Conservation (phyloP, 495 filamentous ascomycete genomes). For the Neohortaea acidophila region DNA sequence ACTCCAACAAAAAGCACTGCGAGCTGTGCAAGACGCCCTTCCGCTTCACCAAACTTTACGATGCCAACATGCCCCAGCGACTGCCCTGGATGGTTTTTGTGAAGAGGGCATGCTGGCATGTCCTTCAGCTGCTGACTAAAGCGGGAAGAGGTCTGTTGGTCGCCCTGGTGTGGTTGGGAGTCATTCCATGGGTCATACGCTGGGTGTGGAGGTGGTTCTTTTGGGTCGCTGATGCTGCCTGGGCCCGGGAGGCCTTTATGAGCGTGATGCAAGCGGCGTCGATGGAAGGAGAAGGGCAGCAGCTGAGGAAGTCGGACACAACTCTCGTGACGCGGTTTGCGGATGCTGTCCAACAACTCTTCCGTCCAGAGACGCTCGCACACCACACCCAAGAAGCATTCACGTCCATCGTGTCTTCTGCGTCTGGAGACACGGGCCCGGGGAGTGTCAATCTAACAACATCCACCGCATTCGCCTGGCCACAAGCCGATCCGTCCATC, state of each 20-base stretch:
- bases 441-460: neutral
- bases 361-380: neutral
- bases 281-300: neutral
- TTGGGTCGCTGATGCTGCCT: slow-evolving; percentile 88
- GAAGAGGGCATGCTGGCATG: slow-evolving; percentile 56
- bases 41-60: slow-evolving; percentile 93
- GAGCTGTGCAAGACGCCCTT: slow-evolving; percentile 98
- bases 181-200: slow-evolving; percentile 81
- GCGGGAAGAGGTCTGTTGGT: slow-evolving; percentile 70
- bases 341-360: neutral
- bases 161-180: slow-evolving; percentile 69
- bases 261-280: neutral
- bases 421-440: neutral
- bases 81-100: slow-evolving; percentile 69
- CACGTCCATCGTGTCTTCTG: too few relatives aligned
- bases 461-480: neutral
- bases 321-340: too few relatives aligned
- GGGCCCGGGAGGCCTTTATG: slow-evolving; percentile 31
- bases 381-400: neutral
- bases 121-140: slow-evolving; percentile 50
- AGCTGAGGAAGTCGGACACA: neutral
- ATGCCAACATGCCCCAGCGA: slow-evolving; percentile 72
- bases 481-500: slow-evolving; percentile 28
- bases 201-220: slow-evolving; percentile 84
- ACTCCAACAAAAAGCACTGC: slow-evolving; percentile 98